A percentile compares a stretch with the other conserved stretches of the same genome.
These are phyloP conservation scores for Cladosporium colombiae DNA, from an alignment of 2,329 filamentous ascomycete species.

Conservation along the genomic window DNA sequence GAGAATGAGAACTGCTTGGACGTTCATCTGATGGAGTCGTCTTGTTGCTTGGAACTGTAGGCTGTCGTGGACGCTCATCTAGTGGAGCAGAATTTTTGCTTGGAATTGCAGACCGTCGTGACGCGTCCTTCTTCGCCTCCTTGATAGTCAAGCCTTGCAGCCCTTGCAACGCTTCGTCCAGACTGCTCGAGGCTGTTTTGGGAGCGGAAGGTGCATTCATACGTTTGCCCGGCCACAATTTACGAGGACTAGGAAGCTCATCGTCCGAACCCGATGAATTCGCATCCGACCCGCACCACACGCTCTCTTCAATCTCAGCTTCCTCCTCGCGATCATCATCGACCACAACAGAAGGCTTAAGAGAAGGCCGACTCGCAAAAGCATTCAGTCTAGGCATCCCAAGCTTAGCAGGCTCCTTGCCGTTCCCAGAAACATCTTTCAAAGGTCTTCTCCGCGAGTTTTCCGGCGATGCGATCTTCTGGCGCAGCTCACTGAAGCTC, in stretches of 20 bases:
- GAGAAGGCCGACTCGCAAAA: constrained; percentile 2
- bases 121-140: background rate
- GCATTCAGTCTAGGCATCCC: background rate
- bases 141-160: constrained; percentile 17
- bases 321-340: constrained; percentile 25
- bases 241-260: constrained; percentile 32
- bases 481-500: constrained; percentile 16
- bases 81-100: background rate
- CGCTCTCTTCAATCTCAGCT: constrained; percentile 37
- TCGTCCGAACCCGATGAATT: constrained; percentile 28
- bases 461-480: constrained; percentile 19
- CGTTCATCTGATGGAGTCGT: background rate
- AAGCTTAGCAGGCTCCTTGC: constrained; percentile 8
- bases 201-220: background rate
- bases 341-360: constrained; percentile 15
- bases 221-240: constrained; percentile 23
- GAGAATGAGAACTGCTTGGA: constrained; percentile 13
- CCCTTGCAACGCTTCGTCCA: constrained; percentile 12
- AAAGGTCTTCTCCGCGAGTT: constrained; percentile 16
- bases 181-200: background rate
- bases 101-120: background rate
- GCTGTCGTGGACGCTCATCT: background rate
- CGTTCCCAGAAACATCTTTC: constrained; percentile 10
- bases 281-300: constrained; percentile 36
- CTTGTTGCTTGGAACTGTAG: background rate